A percentile compares a stretch with the other conserved stretches of the same genome.
These are phyloP conservation scores for Flaveria robusta DNA, from an alignment of 129 eudicot species.

Conservation along the genomic window DNA sequence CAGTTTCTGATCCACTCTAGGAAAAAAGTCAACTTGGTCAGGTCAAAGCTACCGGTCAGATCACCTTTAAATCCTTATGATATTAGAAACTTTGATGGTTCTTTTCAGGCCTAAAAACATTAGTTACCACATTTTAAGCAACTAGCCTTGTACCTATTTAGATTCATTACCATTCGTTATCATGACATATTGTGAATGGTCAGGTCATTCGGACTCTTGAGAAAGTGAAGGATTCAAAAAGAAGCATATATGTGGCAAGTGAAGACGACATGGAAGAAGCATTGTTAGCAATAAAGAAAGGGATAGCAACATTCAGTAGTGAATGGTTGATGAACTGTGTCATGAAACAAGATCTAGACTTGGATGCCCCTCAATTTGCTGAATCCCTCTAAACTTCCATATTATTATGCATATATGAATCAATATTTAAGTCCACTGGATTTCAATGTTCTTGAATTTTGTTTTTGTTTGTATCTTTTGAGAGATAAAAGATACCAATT, in stretches of 20 bases:
- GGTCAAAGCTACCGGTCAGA: neutral
- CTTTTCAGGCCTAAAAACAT: neutral
- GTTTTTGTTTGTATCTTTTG: neutral
- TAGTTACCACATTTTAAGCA: neutral
- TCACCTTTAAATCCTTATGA: neutral
- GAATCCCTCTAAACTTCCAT: conserved; percentile 39
- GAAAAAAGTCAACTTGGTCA: neutral
- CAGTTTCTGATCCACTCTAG: neutral
- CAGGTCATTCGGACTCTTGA: conserved; percentile 60
- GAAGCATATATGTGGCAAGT: conserved; percentile 70
- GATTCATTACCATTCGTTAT: neutral
- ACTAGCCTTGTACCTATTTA: neutral
- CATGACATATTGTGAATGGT: neutral
- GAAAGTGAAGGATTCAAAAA: conserved; percentile 43
- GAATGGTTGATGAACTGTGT: conserved; percentile 94
- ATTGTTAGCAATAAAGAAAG: conserved; percentile 63
- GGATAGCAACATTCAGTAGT: conserved; percentile 64
- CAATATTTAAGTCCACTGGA: neutral
- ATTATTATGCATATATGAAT: neutral
- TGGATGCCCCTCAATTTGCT: conserved; percentile 84
- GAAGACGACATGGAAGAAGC: conserved; percentile 89
- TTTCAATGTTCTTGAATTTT: too few species aligned
- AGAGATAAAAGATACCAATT: neutral
- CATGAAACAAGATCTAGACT: conserved; percentile 85
- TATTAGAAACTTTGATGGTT: neutral